Percentiles rank a stretch among this genome's conserved stretches.
Evolutionary conservation across 345 rosid genomes (phyloP).

Genomic region (Gossypium stocksii): DNA sequence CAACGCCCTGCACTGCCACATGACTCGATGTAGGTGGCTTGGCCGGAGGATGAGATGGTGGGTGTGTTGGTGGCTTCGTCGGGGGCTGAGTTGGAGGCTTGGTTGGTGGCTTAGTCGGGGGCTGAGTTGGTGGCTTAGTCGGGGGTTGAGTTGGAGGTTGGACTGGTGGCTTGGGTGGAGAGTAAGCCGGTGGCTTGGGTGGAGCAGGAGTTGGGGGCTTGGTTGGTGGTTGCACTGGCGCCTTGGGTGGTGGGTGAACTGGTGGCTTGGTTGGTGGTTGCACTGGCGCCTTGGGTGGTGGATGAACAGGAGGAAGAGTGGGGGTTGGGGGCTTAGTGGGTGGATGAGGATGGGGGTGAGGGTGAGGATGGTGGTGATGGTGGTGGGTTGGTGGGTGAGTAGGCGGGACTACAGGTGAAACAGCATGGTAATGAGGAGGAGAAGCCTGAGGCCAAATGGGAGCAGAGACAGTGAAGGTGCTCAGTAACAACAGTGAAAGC

Average conservation of each 20-base stretch:
- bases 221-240: constrained; percentile 26
- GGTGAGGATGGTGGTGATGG: constrained; percentile 21
- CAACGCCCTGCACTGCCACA: constrained; percentile 70
- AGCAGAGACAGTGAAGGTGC: constrained; percentile 36
- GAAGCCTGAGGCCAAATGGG: constrained; percentile 18
- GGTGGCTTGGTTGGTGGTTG: constrained; percentile 23
- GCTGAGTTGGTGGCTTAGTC: constrained; percentile 24
- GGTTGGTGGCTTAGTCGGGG: background rate
- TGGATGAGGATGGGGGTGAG: constrained; percentile 23
- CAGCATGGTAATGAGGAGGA: constrained; percentile 27
- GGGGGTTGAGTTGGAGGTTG: background rate
- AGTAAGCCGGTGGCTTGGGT: constrained; percentile 3
- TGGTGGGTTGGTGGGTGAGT: constrained; percentile 23
- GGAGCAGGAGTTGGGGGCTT: background rate
- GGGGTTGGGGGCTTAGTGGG: constrained; percentile 22
- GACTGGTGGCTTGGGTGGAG: constrained; percentile 17
- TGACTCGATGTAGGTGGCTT: constrained; percentile 31
- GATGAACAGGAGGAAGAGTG: constrained; percentile 24
- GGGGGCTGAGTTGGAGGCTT: constrained; percentile 23
- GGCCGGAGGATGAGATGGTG: background rate
- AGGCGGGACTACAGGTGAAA: constrained; percentile 26
- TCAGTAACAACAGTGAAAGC: constrained; percentile 28
- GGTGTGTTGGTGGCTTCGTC: constrained; percentile 19
- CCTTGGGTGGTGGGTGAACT: constrained; percentile 11
- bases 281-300: background rate